These are phyloP conservation scores for Candida glucosophila DNA, from an alignment of 1,139 yeast species.

Conservation along the genomic window DNA sequence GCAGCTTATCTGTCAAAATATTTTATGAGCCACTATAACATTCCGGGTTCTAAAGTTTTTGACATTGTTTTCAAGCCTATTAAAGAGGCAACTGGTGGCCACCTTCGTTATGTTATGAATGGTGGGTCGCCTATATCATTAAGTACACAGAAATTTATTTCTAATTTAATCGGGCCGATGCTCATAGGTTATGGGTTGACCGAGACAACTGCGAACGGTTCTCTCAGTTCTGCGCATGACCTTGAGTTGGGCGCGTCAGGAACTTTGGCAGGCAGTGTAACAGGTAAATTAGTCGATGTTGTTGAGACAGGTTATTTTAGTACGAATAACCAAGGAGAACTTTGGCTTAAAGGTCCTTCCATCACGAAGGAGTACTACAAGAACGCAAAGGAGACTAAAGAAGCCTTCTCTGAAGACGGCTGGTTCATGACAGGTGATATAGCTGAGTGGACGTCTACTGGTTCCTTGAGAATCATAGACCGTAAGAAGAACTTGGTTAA, in stretches of 20 bases:
- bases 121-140: slow-evolving; percentile 91
- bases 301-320: slow-evolving; percentile 90
- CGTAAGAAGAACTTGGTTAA: slow-evolving; percentile 95
- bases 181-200: slow-evolving; percentile 95
- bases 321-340: slow-evolving; percentile 88
- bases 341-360: slow-evolving; percentile 68
- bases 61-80: slow-evolving; percentile 76
- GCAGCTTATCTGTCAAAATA: slow-evolving; percentile 69
- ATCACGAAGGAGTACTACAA: slow-evolving; percentile 73
- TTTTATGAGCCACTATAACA: slow-evolving; percentile 48
- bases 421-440: slow-evolving; percentile 98
- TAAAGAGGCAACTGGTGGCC: slow-evolving; percentile 94
- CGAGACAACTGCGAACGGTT: slow-evolving; percentile 87
- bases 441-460: slow-evolving; percentile 83
- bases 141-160: slow-evolving; percentile 80
- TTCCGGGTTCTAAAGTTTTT: slow-evolving; percentile 64
- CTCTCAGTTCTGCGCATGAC: too few relatives aligned
- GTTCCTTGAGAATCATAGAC: slow-evolving; percentile 79
- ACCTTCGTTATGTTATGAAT: slow-evolving; percentile 61
- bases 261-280: slow-evolving; percentile 71
- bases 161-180: slow-evolving; percentile 78
- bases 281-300: slow-evolving; percentile 86
- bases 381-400: slow-evolving; percentile 74
- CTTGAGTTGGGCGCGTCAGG: slow-evolving; percentile 77
- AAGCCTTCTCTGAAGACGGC: slow-evolving; percentile 72